Conservation (phyloP, 495 filamentous ascomycete species). For the Usnea hakonensis region DNA sequence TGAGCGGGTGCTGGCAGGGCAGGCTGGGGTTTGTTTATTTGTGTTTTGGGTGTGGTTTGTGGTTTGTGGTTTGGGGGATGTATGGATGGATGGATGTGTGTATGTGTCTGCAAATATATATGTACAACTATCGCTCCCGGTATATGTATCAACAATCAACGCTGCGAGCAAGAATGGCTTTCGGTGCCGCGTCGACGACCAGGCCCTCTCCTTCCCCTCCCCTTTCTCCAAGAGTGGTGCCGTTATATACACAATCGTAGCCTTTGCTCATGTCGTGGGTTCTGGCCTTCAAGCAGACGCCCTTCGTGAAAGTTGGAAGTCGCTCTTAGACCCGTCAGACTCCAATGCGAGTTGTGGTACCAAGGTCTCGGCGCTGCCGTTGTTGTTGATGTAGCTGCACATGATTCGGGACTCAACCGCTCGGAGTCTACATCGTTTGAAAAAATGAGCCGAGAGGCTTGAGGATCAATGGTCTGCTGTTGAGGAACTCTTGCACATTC, state of each 20-base stretch:
- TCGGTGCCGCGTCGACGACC: slow-evolving; percentile 60
- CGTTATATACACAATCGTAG: slow-evolving; percentile 38
- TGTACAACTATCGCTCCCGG: background rate
- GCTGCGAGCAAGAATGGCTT: slow-evolving; percentile 7
- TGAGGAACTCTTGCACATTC: slow-evolving; percentile 72
- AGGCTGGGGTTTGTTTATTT: background rate
- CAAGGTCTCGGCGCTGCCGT: slow-evolving; percentile 65
- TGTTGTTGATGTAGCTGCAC: slow-evolving; percentile 43
- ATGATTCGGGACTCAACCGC: slow-evolving; percentile 12
- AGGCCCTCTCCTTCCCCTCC: slow-evolving; percentile 33
- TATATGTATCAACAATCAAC: no score
- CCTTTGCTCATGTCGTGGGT: slow-evolving; percentile 68
- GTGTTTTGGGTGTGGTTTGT: background rate
- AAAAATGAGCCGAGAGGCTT: slow-evolving; percentile 15
- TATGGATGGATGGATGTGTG: no score
- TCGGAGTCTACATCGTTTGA: background rate
- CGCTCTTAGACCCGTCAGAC: slow-evolving; percentile 28
- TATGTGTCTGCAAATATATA: background rate
- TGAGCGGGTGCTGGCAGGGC: slow-evolving; percentile 31
- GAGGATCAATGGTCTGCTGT: slow-evolving; percentile 46
- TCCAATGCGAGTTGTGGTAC: slow-evolving; percentile 60
- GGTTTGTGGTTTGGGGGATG: slow-evolving; percentile 28
- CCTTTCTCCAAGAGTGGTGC: background rate
- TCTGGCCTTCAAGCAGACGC: slow-evolving; percentile 68
- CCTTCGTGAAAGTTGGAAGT: slow-evolving; percentile 61